Conservation (phyloP, 129 eudicot genomes). For the Mikania micrantha region DNA sequence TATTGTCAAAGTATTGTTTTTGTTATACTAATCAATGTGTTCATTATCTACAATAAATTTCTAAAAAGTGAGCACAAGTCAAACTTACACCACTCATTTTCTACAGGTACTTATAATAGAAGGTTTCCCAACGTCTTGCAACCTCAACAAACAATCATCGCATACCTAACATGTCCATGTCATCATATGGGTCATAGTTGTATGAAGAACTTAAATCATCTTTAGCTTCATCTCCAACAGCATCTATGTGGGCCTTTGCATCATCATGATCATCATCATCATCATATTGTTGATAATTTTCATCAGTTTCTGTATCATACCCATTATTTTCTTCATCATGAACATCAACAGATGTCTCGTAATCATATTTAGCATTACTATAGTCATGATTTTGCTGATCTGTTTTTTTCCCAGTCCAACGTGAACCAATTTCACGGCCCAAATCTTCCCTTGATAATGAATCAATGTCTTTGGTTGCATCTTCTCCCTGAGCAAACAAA, state of each 20-base stretch:
- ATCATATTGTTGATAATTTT: constrained; percentile 46
- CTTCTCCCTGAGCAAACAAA: constrained; percentile 39
- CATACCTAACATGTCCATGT: constrained; percentile 53
- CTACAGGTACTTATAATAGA: not conserved
- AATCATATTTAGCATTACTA: constrained; percentile 26
- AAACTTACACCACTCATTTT: not conserved
- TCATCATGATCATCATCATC: constrained; percentile 53
- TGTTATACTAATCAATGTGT: not conserved
- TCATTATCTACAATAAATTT: not conserved
- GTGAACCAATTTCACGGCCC: constrained; percentile 87
- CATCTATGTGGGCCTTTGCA: constrained; percentile 41
- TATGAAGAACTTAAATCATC: constrained; percentile 53
- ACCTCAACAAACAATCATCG: not conserved
- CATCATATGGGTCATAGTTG: constrained; percentile 66
- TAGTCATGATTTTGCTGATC: constrained; percentile 37
- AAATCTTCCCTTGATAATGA: constrained; percentile 79
- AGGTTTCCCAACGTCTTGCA: not conserved
- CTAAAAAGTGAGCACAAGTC: not conserved
- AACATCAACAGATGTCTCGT: constrained; percentile 30
- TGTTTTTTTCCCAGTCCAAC: constrained; percentile 84
- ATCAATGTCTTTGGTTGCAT: constrained; percentile 41
- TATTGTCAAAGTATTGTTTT: not conserved
- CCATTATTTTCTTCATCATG: constrained; percentile 52
- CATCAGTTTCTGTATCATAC: constrained; percentile 57
- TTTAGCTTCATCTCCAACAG: constrained; percentile 41